Evolutionary conservation across 2,329 filamentous ascomycete genomes (phyloP), one percentile per base, ranked within the genome.

Genomic region (Waltergamsia citrina): DNA sequence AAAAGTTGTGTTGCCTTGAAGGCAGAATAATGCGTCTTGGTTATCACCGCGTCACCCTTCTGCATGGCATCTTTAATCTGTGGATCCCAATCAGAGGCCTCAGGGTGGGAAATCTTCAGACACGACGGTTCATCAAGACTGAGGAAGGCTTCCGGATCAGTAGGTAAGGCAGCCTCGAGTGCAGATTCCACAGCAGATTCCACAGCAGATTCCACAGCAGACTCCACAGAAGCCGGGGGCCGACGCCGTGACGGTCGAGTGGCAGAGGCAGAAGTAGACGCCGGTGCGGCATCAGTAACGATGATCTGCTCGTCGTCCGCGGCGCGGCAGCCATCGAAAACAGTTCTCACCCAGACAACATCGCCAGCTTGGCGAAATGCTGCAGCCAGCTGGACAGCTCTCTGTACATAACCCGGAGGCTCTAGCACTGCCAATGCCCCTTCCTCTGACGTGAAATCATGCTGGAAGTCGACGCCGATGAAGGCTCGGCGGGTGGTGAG

Each of bases 11-110:
- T 85, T 7, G 74, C 76, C 34, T 78, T 74, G 51, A 96, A 88
- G 11, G 88, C 88, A 4, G 92, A 96, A 56, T 96, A 96, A 45
- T 85, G 74, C 5, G 77, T 77, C 56, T 94, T 96, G 34, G 69
- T 62, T 35, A 78, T 53, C 29, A 63, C 51, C 28, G 68, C 49
- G 40, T 81, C 76, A 27, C 53, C 53, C 53, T 44, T 63, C 51
- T 52, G 74, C 44, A 65, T 53, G 24, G 50, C 57, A 6, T 54
- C 51, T 36, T 60, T 52, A n/a, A 73, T 52, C 1, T 48, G 45
- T 2, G 58, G 47, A 1, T 63, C 57, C 23, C 75, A 56, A 35
- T 67, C 62, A 15, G 57, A 56, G 7, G 71, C 73, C 5, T 47
- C 38, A 3, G 69, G 62, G 25, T 56, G 60, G 15, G 56, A 14